A percentile compares a stretch with the other conserved stretches of the same genome.
Conservation (phyloP, 495 filamentous ascomycete genomes). For the Endocarpon pusillum region DNA sequence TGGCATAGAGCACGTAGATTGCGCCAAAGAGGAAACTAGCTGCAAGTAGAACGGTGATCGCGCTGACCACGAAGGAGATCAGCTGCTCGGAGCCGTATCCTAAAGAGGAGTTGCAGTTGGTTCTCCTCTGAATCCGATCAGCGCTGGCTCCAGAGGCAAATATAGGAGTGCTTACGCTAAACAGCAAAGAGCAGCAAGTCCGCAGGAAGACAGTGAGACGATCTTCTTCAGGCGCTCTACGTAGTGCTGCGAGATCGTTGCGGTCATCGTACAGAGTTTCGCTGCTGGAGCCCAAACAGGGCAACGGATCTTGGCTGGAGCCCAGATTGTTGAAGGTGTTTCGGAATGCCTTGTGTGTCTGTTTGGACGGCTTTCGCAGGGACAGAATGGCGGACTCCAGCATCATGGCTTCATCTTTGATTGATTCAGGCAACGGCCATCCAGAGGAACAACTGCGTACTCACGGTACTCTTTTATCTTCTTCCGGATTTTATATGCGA, state of each 20-base stretch:
- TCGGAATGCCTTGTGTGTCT: slow-evolving; percentile 2
- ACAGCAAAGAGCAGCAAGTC: slow-evolving; percentile 4
- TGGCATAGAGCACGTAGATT: slow-evolving; percentile 9
- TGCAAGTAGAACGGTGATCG: slow-evolving; percentile 8
- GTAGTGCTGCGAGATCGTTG: slow-evolving; percentile 3
- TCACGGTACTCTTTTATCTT: slow-evolving; percentile 7
- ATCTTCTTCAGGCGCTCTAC: slow-evolving; percentile 2
- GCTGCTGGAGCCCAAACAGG: slow-evolving; percentile 3
- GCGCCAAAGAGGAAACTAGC: slow-evolving; percentile 12
- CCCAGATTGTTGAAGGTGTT: slow-evolving; percentile 3
- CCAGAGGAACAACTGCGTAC: too few relatives aligned
- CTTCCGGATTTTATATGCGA: too few relatives aligned
- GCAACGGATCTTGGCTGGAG: background rate
- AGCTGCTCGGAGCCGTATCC: background rate
- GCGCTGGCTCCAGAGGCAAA: background rate
- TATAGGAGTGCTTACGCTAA: slow-evolving; percentile 1
- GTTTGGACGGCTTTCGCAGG: slow-evolving; percentile 3
- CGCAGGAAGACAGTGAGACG: slow-evolving; percentile 4
- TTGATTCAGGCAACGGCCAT: too few relatives aligned
- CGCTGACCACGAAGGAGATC: slow-evolving; percentile 2
- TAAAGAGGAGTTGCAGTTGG: background rate
- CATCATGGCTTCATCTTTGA: slow-evolving; percentile 10
- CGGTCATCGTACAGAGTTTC: slow-evolving; percentile 1
- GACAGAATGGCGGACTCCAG: slow-evolving; percentile 9
- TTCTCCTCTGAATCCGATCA: background rate